phyloP scores from a whole-genome alignment of 2,329 filamentous ascomycete genomes.

The Penicillium psychrosexuale region DNA sequence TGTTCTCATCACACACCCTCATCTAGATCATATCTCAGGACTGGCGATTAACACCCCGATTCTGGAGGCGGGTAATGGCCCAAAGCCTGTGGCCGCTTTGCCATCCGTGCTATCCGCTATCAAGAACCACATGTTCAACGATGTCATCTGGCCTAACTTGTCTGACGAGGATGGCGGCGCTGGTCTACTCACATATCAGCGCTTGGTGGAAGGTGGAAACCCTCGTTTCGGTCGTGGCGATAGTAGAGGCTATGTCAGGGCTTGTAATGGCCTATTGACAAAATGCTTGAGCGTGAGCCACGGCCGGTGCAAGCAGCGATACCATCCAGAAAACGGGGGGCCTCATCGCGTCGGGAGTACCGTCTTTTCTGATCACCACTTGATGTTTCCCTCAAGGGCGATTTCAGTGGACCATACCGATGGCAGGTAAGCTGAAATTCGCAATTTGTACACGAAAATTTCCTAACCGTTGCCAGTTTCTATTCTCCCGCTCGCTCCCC shows the following conservation, averaged over 20 bases:
- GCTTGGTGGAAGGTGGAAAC: constrained; percentile 84
- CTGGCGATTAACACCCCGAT: constrained; percentile 92
- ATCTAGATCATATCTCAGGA: constrained; percentile 88
- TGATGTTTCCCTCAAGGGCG: constrained; percentile 44
- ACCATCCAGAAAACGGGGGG: constrained; percentile 44
- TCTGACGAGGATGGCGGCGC: constrained; percentile 95
- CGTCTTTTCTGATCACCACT: constrained; percentile 45
- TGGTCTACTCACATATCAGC: constrained; percentile 84
- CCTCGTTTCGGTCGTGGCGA: constrained; percentile 77
- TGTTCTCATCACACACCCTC: constrained; percentile 93
- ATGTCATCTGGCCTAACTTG: constrained; percentile 95
- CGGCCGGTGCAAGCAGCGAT: constrained; percentile 77
- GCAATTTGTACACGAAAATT: background rate
- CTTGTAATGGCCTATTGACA: constrained; percentile 84
- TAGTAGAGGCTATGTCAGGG: constrained; percentile 77
- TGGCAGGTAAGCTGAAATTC: constrained; percentile 26
- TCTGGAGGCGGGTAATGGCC: constrained; percentile 69
- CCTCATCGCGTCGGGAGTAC: constrained; percentile 59
- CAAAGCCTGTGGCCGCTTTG: constrained; percentile 81
- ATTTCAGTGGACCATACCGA: constrained; percentile 34
- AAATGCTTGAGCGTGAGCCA: constrained; percentile 86
- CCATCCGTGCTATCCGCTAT: constrained; percentile 88
- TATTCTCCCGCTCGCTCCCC: constrained; percentile 34
- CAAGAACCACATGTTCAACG: constrained; percentile 95
- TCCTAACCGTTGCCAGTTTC: constrained; percentile 20